Evolutionary conservation across 805 yeast species (phyloP).

Genomic region (Wickerhamiella qilinensis): DNA sequence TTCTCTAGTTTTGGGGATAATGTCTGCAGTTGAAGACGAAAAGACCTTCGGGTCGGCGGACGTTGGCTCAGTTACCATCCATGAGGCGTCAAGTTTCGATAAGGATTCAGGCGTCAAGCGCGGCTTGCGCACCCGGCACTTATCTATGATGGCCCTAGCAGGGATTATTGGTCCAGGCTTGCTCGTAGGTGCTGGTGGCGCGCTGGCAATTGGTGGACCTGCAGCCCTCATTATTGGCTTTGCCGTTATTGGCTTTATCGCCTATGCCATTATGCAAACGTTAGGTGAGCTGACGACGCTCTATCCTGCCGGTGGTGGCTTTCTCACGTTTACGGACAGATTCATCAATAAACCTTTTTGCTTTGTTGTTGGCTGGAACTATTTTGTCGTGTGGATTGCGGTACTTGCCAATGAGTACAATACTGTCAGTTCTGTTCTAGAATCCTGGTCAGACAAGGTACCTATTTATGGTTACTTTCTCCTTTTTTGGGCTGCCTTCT

Average conservation of each 20-base stretch:
- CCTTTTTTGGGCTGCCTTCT: conserved; percentile 35
- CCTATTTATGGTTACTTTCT: conserved; percentile 34
- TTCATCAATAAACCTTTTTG: conserved; percentile 33
- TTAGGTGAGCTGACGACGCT: conserved; percentile 41
- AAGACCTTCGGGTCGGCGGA: not conserved
- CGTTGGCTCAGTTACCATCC: not conserved
- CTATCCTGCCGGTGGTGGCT: conserved; percentile 39
- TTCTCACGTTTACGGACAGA: conserved; percentile 31
- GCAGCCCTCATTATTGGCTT: conserved; percentile 36
- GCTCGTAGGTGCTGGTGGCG: conserved; percentile 43
- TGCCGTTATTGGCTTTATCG: conserved; percentile 33
- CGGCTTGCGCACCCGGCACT: conserved; percentile 43
- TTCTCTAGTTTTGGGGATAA: too few relatives aligned
- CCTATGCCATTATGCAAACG: conserved; percentile 36
- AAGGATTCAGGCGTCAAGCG: conserved; percentile 23
- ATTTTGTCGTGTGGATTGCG: conserved; percentile 34
- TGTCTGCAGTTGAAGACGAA: too few relatives aligned
- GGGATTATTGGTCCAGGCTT: conserved; percentile 77
- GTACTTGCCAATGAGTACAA: conserved; percentile 34
- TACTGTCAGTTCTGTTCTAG: conserved; percentile 29
- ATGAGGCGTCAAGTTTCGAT: conserved; percentile 20
- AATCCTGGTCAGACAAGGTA: conserved; percentile 30
- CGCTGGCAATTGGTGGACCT: conserved; percentile 34
- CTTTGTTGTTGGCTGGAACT: conserved; percentile 32
- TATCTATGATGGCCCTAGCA: conserved; percentile 71